Evolutionary conservation across 2,329 filamentous ascomycete genomes (phyloP), one percentile per base, ranked within the genome.

Genomic region (Laburnicola sp.): DNA sequence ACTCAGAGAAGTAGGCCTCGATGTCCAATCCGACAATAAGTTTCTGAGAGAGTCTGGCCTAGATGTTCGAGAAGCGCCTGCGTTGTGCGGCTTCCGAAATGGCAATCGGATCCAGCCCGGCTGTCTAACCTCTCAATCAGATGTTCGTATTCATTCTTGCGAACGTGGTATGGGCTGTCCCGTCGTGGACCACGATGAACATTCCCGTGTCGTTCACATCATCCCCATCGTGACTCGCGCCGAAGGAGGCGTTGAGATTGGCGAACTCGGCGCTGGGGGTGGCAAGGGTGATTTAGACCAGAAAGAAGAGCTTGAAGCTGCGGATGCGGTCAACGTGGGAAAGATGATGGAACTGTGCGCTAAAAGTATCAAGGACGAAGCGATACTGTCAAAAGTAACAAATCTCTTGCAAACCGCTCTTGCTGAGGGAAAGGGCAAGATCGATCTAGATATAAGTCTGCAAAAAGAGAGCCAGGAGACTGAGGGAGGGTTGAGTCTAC

Each of bases 111-210:
- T 78, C 9, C 82, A 88, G 28, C 71, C 79, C 0, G 91, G 91
- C 2, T 94, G 87, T 63, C 74, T 97, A 25, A 95, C 89, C 0
- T 75, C 76, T 0, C 77, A 86, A 23, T 70, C 80, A 23, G 75
- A 76, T 21, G 84, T 83, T 0, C 83, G 87, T 2, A 78, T 97
- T 5, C 93, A 97, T 70, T 95, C 90, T 64, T 97, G 93, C 60
- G 91, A 96, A 64, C 86, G 84, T 56, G 88, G 86, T 0, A 83
- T 81, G 52, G 78, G 80, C 22, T 91, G 87, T 59, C 64, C 75
- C 0, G 74, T 79, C 0, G 59, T 86, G 44, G 74, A 74, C 32
- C 68, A 77, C 75, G 59, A 78, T 67, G 5, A 68, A 74, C 1
- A 68, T 21, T 48, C 53, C 7, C 77, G 81, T 0, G 81, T 88